These are phyloP conservation scores for Cryphonectria naterciae DNA, from an alignment of 2,329 filamentous ascomycete species.

Conservation along the genomic window DNA sequence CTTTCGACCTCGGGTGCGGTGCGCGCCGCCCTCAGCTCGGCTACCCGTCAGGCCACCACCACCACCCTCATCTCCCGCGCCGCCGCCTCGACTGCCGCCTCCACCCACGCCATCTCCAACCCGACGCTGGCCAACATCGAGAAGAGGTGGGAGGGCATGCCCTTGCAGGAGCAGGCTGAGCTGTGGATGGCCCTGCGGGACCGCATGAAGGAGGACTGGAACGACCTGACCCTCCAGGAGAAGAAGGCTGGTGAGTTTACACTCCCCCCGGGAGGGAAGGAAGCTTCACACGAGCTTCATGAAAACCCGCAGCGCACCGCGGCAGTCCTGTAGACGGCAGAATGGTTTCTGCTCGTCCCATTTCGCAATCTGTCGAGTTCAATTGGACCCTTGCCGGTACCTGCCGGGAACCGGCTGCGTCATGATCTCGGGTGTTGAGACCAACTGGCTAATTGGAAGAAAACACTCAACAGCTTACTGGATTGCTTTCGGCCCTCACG, in stretches of 20 bases:
- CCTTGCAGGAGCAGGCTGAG: conserved; percentile 98
- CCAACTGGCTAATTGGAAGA: conserved; percentile 39
- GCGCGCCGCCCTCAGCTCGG: conserved; percentile 49
- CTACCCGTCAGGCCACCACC: conserved; percentile 43
- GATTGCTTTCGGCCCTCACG: conserved; percentile 97
- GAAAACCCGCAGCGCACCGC: background rate
- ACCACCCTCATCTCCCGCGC: conserved; percentile 47
- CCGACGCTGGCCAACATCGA: conserved; percentile 97
- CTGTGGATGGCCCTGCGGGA: conserved; percentile 98
- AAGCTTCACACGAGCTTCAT: background rate
- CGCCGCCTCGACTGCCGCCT: conserved; percentile 65
- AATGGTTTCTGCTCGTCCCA: background rate
- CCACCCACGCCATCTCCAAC: conserved; percentile 93
- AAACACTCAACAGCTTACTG: conserved; percentile 77
- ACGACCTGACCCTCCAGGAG: conserved; percentile 91
- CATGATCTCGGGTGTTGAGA: conserved; percentile 5
- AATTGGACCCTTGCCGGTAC: conserved; percentile 28
- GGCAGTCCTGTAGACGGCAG: background rate
- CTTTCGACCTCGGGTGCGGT: conserved; percentile 56
- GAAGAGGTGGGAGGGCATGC: conserved; percentile 98
- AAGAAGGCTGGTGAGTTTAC: conserved; percentile 93
- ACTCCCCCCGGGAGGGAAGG: background rate
- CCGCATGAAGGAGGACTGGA: conserved; percentile 98
- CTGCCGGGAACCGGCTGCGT: conserved; percentile 30
- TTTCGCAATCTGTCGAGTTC: background rate